Conservation (phyloP, 768 basidiomycete genomes). For the Suillus occidentalis region DNA sequence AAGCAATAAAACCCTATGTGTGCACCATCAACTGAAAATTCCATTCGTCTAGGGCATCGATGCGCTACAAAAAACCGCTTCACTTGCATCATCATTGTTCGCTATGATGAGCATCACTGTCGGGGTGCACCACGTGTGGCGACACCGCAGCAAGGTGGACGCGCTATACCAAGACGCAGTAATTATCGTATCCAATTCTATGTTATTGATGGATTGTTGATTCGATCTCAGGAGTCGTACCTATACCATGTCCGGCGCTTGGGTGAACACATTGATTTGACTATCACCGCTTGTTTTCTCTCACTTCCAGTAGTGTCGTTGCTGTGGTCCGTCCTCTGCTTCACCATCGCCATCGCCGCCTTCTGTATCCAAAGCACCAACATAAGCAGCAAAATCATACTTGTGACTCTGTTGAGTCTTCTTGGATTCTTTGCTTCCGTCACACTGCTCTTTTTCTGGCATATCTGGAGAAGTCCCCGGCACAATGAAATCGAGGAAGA, state of each 20-base stretch:
- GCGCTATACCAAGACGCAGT: conserved; percentile 19
- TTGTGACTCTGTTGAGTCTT: background rate
- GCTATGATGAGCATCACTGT: conserved; percentile 17
- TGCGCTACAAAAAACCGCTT: conserved; percentile 14
- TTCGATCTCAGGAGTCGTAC: conserved; percentile 15
- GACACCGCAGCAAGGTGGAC: conserved; percentile 14
- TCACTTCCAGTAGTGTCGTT: conserved; percentile 24
- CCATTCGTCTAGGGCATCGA: background rate
- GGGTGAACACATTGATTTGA: conserved; percentile 17
- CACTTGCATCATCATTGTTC: conserved; percentile 18
- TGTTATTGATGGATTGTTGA: background rate
- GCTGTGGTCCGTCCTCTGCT: conserved; percentile 19
- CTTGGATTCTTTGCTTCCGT: conserved; percentile 9
- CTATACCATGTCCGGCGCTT: conserved; percentile 12
- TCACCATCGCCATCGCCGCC: no score
- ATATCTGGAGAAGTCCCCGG: conserved; percentile 19
- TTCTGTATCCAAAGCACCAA: no score
- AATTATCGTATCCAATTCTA: background rate
- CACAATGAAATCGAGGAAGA: conserved; percentile 8
- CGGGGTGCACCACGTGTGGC: conserved; percentile 20
- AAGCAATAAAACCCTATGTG: background rate
- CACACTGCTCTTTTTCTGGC: conserved; percentile 21
- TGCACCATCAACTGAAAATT: background rate
- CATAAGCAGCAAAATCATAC: no score
- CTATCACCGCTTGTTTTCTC: conserved; percentile 23